Conservation (phyloP, 257 asterid species). For the Solanum gandarillasii region DNA sequence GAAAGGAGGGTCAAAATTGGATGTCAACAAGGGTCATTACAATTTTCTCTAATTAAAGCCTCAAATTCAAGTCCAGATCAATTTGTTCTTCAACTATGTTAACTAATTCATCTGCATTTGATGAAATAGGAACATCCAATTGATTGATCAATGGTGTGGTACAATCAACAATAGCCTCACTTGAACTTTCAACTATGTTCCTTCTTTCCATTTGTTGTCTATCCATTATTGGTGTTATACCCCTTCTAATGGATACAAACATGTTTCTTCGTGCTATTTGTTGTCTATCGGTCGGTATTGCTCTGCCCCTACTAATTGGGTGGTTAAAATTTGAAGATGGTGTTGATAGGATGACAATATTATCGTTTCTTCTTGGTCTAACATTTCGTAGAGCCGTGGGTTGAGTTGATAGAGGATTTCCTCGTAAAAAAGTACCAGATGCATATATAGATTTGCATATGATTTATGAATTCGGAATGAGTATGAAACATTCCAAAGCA, state of each 20-base stretch:
- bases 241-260: too few relatives aligned
- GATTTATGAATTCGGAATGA: neutral
- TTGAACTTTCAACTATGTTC: neutral
- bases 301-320: neutral
- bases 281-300: neutral
- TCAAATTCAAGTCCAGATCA: neutral
- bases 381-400: too few relatives aligned
- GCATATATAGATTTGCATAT: neutral
- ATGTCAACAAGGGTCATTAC: too few relatives aligned
- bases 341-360: too few relatives aligned
- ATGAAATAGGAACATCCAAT: neutral
- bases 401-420: too few relatives aligned
- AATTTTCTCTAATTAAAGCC: too few relatives aligned
- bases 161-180: neutral
- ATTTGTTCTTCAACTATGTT: neutral
- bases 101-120: neutral
- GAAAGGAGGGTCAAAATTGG: too few relatives aligned
- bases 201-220: neutral
- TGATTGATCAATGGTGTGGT: neutral
- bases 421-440: too few relatives aligned
- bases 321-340: neutral
- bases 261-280: neutral
- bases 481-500: neutral
- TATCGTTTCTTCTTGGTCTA: too few relatives aligned
- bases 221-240: neutral